Percentiles rank a stretch among this genome's conserved stretches.
phyloP scores from a whole-genome alignment of 352 stramenopile species.

The Pythium sukuiense region DNA sequence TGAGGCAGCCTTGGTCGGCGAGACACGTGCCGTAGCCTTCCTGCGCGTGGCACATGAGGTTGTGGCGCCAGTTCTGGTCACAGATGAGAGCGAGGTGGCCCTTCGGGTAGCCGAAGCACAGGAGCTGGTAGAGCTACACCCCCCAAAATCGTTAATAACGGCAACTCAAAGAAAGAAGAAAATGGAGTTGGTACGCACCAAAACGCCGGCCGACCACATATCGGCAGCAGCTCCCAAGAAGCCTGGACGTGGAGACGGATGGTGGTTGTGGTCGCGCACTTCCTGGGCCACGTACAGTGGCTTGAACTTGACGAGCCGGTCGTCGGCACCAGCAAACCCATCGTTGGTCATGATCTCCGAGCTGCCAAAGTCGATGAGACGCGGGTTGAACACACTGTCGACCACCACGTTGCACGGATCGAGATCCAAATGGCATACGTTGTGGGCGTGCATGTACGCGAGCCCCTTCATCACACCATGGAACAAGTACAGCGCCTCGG shows the following conservation, averaged over 20 bases:
- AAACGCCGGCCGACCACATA: constrained; percentile 76
- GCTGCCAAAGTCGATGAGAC: constrained; percentile 83
- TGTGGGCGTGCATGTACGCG: constrained; percentile 77
- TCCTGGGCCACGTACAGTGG: constrained; percentile 72
- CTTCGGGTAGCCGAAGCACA: constrained; percentile 83
- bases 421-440: constrained; percentile 79
- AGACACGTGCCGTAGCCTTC: constrained; percentile 44
- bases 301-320: constrained; percentile 79
- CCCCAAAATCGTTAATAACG: constrained; percentile 1
- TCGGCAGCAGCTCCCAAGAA: constrained; percentile 73
- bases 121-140: constrained; percentile 74
- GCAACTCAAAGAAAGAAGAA: background rate
- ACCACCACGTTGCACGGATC: constrained; percentile 83
- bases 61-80: constrained; percentile 72
- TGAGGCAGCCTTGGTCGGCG: constrained; percentile 66
- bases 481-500: constrained; percentile 67
- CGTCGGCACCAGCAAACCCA: constrained; percentile 46
- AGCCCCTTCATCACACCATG: constrained; percentile 64
- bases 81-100: constrained; percentile 72
- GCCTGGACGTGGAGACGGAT: constrained; percentile 49
- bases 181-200: constrained; percentile 41
- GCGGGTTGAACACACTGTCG: constrained; percentile 44
- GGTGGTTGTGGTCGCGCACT: constrained; percentile 63
- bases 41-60: constrained; percentile 62
- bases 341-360: constrained; percentile 76